Evolutionary conservation across 2,329 filamentous ascomycete species (phyloP), one percentile per base, ranked within the genome.

Genomic region (Gaeumannomyces tritici): DNA sequence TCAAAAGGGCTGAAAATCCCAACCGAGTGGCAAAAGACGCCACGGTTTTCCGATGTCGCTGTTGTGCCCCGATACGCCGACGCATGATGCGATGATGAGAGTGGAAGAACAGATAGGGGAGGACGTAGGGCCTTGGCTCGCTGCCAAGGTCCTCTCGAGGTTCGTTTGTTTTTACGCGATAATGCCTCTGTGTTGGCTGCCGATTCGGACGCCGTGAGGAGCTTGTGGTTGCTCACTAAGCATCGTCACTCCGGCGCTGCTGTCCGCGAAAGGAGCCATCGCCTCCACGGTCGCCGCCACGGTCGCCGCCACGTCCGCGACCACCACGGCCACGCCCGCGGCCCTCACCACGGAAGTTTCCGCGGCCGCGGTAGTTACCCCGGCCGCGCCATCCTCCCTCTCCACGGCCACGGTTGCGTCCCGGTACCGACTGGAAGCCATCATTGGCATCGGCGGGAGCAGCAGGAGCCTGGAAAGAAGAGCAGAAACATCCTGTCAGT

Each of bases 381-480:
- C 80, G 75, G 54, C 72, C 70, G 51, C 81, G 74, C 59, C 77
- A 75, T 47, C 80, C 75, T 62, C 76, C 77, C 62, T 84, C 83
- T 69, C 80, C 79, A 62, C 81, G 81, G 62, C 78, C 79, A 63
- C 81, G 80, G 73, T 83, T 83, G 69, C 84, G 83, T 63, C 79
- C 75, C 69, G 84, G 84, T 13, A 91, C 89, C 69, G 88, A 85
- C 64, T 88, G 86, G 80, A 91, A 92, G 28, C 89, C 89, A 69
- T 91, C 89, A 67, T 80, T 80, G 60, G 73, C 64, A 29, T 80
- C 79, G 27, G 74, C 66, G 11, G 74, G 67, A 9, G 74, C 66
- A 60, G 80, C 76, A 59, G 76, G 74, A 27, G 31, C 35, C 58
- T 60, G 29, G 13, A 28, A 47, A 4, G 51, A 3, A 26, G 18